Evolutionary conservation across 1,139 yeast genomes (phyloP).

Genomic region (Diutina mesorugosa): DNA sequence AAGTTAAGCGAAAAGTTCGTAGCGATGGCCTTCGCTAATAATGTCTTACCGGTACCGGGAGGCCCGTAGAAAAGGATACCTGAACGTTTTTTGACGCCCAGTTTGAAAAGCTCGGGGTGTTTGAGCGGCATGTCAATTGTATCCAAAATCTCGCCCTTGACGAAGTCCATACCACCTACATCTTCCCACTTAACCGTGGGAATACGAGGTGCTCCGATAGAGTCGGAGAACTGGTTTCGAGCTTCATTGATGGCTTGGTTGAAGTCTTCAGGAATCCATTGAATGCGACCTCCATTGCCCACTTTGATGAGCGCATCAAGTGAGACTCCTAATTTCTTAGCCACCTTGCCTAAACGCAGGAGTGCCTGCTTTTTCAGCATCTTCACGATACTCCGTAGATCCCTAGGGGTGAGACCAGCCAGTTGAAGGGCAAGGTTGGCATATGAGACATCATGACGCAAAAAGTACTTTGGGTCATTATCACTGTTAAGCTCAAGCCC

Average conservation of each 20-base stretch:
- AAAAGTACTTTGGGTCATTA: conserved; percentile 12
- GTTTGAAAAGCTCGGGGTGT: conserved; percentile 78
- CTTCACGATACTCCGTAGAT: conserved; percentile 58
- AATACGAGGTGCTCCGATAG: conserved; percentile 93
- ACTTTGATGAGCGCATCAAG: conserved; percentile 18
- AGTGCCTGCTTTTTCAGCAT: conserved; percentile 49
- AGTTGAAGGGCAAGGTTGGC: conserved; percentile 66
- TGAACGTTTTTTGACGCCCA: conserved; percentile 85
- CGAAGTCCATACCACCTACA: conserved; percentile 82
- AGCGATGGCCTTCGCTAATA: conserved; percentile 92
- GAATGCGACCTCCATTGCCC: conserved; percentile 42
- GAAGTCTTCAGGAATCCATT: conserved; percentile 52
- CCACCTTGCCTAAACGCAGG: conserved; percentile 28
- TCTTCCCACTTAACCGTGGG: conserved; percentile 95
- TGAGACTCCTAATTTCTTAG: conserved; percentile 8
- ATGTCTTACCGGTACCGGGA: conserved; percentile 95
- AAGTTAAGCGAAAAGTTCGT: conserved; percentile 87
- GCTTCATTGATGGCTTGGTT: conserved; percentile 69
- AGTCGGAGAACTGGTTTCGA: conserved; percentile 77
- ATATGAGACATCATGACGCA: conserved; percentile 43
- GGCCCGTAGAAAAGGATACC: conserved; percentile 95
- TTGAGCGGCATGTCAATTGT: conserved; percentile 93
- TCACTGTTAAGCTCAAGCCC: conserved; percentile 12
- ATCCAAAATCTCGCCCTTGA: conserved; percentile 85
- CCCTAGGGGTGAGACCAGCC: conserved; percentile 87